Evolutionary conservation across 2,329 filamentous ascomycete species (phyloP).

Genomic region (Fusarium sp.): DNA sequence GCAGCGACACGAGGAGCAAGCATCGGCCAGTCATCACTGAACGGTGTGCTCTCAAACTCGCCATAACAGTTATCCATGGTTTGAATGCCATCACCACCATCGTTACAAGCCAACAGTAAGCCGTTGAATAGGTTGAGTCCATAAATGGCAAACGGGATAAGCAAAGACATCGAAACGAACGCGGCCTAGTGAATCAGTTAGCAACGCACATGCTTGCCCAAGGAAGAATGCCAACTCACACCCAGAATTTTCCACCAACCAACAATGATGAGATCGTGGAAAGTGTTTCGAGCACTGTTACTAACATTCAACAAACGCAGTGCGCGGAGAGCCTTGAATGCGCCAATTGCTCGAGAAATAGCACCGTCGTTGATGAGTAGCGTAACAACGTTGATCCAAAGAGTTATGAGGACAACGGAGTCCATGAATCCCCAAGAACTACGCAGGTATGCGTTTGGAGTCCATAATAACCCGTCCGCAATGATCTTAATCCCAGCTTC

Average conservation of each 20-base stretch:
- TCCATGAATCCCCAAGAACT: conserved; percentile 98
- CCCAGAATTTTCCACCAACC: conserved; percentile 95
- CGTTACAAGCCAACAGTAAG: conserved; percentile 82
- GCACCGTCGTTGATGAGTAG: conserved; percentile 84
- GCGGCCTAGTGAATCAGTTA: conserved; percentile 68
- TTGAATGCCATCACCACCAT: conserved; percentile 65
- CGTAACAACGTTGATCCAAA: conserved; percentile 95
- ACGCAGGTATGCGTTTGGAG: conserved; percentile 95
- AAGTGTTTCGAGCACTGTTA: conserved; percentile 94
- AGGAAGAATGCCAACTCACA: conserved; percentile 60
- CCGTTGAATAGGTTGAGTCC: conserved; percentile 94
- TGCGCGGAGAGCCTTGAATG: conserved; percentile 96
- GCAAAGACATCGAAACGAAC: conserved; percentile 91
- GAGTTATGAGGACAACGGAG: conserved; percentile 87
- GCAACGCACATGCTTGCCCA: neutral
- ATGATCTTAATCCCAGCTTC: conserved; percentile 94
- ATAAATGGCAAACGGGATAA: conserved; percentile 97
- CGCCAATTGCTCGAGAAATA: conserved; percentile 90
- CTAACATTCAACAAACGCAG: conserved; percentile 93
- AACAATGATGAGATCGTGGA: conserved; percentile 94
- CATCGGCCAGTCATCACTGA: conserved; percentile 80
- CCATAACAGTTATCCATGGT: conserved; percentile 82
- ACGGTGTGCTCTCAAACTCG: conserved; percentile 83
- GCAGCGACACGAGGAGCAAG: conserved; percentile 83
- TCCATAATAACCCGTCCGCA: conserved; percentile 96